Percentiles rank a stretch among this genome's conserved stretches.
Evolutionary conservation across 2,329 filamentous ascomycete genomes (phyloP).

Genomic region (Sporothrix protearum): DNA sequence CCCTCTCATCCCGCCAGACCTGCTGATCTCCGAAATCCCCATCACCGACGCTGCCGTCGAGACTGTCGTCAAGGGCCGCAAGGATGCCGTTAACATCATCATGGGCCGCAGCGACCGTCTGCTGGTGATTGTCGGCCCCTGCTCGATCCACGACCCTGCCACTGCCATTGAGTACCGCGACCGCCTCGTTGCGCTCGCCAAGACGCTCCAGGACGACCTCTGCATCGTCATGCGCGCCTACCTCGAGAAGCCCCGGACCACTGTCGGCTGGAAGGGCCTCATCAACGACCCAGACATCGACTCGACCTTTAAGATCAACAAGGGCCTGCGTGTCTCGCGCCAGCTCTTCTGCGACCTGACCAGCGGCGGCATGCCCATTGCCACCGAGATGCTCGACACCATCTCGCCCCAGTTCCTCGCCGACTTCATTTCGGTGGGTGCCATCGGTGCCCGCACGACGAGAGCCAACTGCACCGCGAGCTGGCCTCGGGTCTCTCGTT

Average conservation of each 20-base stretch:
- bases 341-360: constrained; percentile 93
- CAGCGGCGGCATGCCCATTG: constrained; percentile 83
- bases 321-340: constrained; percentile 86
- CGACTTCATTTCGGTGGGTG: constrained; percentile 90
- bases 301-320: constrained; percentile 97
- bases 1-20: constrained; percentile 81
- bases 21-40: constrained; percentile 83
- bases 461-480: constrained; percentile 94
- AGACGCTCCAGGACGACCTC: constrained; percentile 77
- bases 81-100: constrained; percentile 68
- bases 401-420: constrained; percentile 98
- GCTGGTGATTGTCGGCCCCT: constrained; percentile 90
- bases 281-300: constrained; percentile 99
- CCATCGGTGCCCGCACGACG: constrained; percentile 92
- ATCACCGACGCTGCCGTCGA: constrained; percentile 59
- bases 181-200: constrained; percentile 70
- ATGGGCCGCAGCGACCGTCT: constrained; percentile 79
- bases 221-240: constrained; percentile 97
- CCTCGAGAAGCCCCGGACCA: constrained; percentile 97
- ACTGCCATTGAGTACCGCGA: constrained; percentile 84
- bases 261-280: constrained; percentile 97
- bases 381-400: constrained; percentile 97
- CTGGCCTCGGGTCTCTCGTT: constrained; percentile 92
- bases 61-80: constrained; percentile 68
- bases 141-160: constrained; percentile 92